These are phyloP conservation scores for Bimuria novae-zelandiae DNA, from an alignment of 2,329 filamentous ascomycete genomes.

Conservation along the genomic window DNA sequence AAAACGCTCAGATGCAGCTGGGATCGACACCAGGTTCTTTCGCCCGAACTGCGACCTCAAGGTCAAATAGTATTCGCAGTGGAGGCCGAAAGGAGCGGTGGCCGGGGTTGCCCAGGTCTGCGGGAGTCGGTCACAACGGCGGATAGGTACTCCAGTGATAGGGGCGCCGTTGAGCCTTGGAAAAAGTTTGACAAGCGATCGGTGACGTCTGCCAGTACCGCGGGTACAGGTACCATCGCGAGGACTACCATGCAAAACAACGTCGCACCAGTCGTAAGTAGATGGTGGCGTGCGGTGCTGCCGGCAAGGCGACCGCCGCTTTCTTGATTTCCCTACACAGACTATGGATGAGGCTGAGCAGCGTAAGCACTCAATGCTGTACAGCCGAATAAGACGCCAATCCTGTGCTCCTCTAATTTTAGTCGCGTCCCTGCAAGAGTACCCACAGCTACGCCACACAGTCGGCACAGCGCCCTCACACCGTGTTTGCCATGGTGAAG, in stretches of 20 bases:
- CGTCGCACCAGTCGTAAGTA: too few relatives aligned
- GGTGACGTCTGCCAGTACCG: conserved; percentile 2
- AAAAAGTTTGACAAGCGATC: neutral
- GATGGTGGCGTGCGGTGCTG: too few relatives aligned
- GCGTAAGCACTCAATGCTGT: conserved; percentile 8
- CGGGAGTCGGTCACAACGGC: neutral
- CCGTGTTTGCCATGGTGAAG: conserved; percentile 5
- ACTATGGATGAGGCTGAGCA: conserved; percentile 10
- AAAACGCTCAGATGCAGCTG: neutral
- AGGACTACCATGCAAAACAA: too few relatives aligned
- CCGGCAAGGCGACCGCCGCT: too few relatives aligned
- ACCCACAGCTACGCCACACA: conserved; percentile 13
- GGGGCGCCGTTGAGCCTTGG: conserved; percentile 6
- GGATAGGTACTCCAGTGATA: neutral
- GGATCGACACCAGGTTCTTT: neutral
- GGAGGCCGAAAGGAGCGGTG: conserved; percentile 1
- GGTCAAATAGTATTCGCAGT: conserved; percentile 1
- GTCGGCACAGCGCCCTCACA: neutral
- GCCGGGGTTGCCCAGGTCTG: neutral
- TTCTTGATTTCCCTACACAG: too few relatives aligned
- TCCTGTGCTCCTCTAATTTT: conserved; percentile 10
- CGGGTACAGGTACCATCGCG: too few relatives aligned
- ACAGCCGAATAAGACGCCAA: conserved; percentile 16
- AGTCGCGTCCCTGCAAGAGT: neutral
- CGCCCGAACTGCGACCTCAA: neutral